These are phyloP conservation scores for Neonectria sp. DNA, from an alignment of 2,329 filamentous ascomycete genomes.

Conservation along the genomic window DNA sequence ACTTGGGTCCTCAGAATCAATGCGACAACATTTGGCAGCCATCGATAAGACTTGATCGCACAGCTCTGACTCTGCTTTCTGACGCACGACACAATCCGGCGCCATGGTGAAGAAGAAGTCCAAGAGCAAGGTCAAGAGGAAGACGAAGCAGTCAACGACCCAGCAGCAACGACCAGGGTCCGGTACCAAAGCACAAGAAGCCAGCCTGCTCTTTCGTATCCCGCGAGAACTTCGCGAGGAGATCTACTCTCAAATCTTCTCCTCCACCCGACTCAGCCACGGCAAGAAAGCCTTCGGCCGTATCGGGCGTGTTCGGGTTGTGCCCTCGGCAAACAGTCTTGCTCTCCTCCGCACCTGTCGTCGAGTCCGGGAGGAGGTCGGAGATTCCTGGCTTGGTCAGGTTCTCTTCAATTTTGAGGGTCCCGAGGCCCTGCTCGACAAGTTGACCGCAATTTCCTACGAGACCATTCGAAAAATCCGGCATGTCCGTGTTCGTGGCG, in stretches of 20 bases:
- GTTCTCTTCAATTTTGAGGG: slow-evolving; percentile 29
- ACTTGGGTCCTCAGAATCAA: too few relatives aligned
- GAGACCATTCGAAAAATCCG: slow-evolving; percentile 21
- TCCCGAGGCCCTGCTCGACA: slow-evolving; percentile 23
- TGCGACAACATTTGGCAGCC: too few relatives aligned
- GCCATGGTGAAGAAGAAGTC: too few relatives aligned
- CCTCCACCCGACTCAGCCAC: slow-evolving; percentile 3
- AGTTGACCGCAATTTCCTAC: slow-evolving; percentile 8
- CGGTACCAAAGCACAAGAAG: too few relatives aligned
- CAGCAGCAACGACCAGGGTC: too few relatives aligned
- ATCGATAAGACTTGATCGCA: too few relatives aligned
- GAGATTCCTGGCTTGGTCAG: slow-evolving; percentile 27
- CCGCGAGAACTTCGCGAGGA: slow-evolving; percentile 18
- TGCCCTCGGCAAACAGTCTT: slow-evolving; percentile 14
- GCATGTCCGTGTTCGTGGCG: slow-evolving; percentile 10
- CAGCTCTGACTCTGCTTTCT: too few relatives aligned
- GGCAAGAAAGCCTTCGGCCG: neutral
- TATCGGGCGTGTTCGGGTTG: neutral
- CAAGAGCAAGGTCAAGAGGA: too few relatives aligned
- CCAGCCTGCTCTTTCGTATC: slow-evolving; percentile 9
- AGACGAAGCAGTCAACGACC: too few relatives aligned
- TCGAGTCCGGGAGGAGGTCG: slow-evolving; percentile 23
- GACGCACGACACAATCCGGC: too few relatives aligned
- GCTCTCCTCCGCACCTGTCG: slow-evolving; percentile 30
- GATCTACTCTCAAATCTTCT: slow-evolving; percentile 14